phyloP scores from a whole-genome alignment of 2,329 filamentous ascomycete genomes.

The Apiospora arundinis region DNA sequence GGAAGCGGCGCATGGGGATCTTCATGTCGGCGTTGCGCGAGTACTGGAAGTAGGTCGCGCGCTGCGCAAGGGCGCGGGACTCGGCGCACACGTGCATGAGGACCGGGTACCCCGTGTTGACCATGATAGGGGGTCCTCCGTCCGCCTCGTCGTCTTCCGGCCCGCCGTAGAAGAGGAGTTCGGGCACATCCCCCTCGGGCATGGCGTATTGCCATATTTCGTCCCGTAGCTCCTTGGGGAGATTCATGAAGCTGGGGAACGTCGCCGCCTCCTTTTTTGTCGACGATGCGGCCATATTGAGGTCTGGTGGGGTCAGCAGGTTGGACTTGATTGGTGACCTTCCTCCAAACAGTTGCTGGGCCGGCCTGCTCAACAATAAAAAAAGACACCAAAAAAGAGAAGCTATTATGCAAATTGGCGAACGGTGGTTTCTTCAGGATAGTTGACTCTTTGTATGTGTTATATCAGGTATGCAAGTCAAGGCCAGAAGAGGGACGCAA shows the following conservation, averaged over 20 bases:
- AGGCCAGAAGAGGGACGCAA: too few species aligned
- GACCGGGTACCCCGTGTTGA: constrained; percentile 30
- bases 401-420: too few species aligned
- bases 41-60: constrained; percentile 27
- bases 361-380: not conserved
- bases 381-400: not conserved
- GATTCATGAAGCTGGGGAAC: not conserved
- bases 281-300: not conserved
- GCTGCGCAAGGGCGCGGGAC: constrained; percentile 27
- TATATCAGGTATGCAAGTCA: too few species aligned
- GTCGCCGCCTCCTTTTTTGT: not conserved
- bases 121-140: constrained; percentile 21
- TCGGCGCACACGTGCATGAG: constrained; percentile 32
- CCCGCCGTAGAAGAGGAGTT: constrained; percentile 12
- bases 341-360: not conserved
- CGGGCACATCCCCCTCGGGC: constrained; percentile 16
- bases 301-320: not conserved
- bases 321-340: not conserved
- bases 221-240: constrained; percentile 21
- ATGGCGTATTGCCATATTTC: constrained; percentile 12
- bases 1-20: constrained; percentile 30
- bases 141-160: not conserved
- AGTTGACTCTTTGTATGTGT: too few species aligned
- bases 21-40: constrained; percentile 28
- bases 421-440: too few species aligned